phyloP scores from a whole-genome alignment of 805 yeast genomes.

The Crinitomyces ghanaensis region DNA sequence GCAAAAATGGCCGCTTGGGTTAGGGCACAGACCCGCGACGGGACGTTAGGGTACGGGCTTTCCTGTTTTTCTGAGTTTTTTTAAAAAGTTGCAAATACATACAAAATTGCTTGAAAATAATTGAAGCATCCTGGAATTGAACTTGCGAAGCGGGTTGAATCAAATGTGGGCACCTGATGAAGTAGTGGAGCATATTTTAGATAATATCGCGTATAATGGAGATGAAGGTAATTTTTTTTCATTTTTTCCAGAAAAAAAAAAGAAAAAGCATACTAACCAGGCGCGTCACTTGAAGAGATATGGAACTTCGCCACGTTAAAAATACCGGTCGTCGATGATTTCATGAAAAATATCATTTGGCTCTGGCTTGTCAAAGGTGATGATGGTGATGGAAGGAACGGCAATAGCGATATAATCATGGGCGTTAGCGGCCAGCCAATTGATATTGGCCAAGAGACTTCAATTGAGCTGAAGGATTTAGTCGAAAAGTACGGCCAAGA shows the following conservation, averaged over 20 bases:
- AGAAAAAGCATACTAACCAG: slow-evolving; percentile 9
- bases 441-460: slow-evolving; percentile 8
- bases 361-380: slow-evolving; percentile 16
- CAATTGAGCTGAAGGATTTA: slow-evolving; percentile 7
- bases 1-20: too few relatives aligned
- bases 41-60: too few relatives aligned
- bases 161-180: slow-evolving; percentile 25
- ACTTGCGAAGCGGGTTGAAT: too few relatives aligned
- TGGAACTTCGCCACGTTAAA: slow-evolving; percentile 18
- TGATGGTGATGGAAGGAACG: too few relatives aligned
- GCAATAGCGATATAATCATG: slow-evolving; percentile 14
- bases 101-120: too few relatives aligned
- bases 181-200: slow-evolving; percentile 20
- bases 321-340: slow-evolving; percentile 15
- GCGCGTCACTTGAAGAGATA: slow-evolving; percentile 18
- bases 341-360: slow-evolving; percentile 18
- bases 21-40: too few relatives aligned
- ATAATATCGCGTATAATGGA: slow-evolving; percentile 23
- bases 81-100: too few relatives aligned
- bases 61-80: too few relatives aligned
- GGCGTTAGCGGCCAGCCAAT: slow-evolving; percentile 5
- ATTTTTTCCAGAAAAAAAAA: background rate
- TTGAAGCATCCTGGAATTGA: too few relatives aligned
- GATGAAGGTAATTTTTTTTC: slow-evolving; percentile 18
- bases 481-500: slow-evolving; percentile 10